These are phyloP conservation scores for Kwoniella shivajii DNA, from an alignment of 1,284 basidiomycete species.

Conservation along the genomic window DNA sequence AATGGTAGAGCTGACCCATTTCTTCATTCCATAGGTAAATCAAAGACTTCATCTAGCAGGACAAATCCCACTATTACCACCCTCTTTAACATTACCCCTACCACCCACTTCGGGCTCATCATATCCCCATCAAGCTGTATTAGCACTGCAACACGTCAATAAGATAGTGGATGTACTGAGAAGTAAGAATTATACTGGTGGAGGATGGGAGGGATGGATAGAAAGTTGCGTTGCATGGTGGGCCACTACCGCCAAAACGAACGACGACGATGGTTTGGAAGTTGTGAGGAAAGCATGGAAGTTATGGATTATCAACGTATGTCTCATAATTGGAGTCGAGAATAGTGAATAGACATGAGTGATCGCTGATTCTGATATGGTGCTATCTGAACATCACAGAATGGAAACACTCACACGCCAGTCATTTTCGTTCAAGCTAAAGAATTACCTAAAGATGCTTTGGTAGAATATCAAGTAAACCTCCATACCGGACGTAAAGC, in stretches of 20 bases:
- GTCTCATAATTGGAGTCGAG: conserved; percentile 25
- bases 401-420: conserved; percentile 52
- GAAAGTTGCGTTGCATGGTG: conserved; percentile 70
- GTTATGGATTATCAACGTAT: too few relatives aligned
- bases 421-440: conserved; percentile 69
- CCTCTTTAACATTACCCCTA: conserved; percentile 68
- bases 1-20: too few relatives aligned
- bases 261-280: conserved; percentile 51
- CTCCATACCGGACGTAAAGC: conserved; percentile 47
- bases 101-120: conserved; percentile 48
- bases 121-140: conserved; percentile 57
- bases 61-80: conserved; percentile 87
- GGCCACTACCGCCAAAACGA: conserved; percentile 47
- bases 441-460: conserved; percentile 73
- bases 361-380: too few relatives aligned
- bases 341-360: too few relatives aligned
- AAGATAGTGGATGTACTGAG: conserved; percentile 67
- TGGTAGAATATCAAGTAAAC: conserved; percentile 58
- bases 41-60: conserved; percentile 84
- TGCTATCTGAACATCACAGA: too few relatives aligned
- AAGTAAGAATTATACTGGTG: conserved; percentile 58
- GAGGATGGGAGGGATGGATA: conserved; percentile 65
- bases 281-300: conserved; percentile 58
- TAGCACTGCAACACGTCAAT: conserved; percentile 78
- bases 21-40: too few relatives aligned